Evolutionary conservation across 192 early-diverging fungal genomes (phyloP), one percentile per base, ranked within the genome.

Genomic region (Umbelopsis vinacea): DNA sequence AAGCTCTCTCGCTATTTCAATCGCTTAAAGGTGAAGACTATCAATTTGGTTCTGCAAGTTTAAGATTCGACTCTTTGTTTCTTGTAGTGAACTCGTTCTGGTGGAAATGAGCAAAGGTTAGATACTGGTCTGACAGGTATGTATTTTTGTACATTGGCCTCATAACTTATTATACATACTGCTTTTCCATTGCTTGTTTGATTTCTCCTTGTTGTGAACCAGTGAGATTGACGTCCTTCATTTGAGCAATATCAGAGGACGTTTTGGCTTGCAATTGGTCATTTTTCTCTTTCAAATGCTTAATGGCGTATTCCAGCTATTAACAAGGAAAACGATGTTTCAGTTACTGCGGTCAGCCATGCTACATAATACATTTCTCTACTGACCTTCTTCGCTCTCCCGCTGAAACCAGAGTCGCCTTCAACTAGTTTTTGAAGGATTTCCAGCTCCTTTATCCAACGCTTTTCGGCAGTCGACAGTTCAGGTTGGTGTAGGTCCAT

Each of bases 401-500:
- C 55, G 45, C 23, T 21, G 24, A 66, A 75, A 66, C 74, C 74
- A 22, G 33, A 40, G 14, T 66, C 35, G 5, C 74, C 74, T n/a
- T 71, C 37, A 19, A 75, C 19, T 6, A 63, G 63, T 14, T 75
- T 66, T 5, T 55, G 46, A 7, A 70, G 23, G 40, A 52, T 23
- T 26, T 70, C 68, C 23, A 89, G 67, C 40, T 84, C 77, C 22
- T 72, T 33, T 22, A 79, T 76, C 85, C 85, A 88, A 38, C 72
- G 76, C 66, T 78, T 80, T 76, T 93, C 92, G 24, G 83, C 79
- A 6, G 82, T 68, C 5, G 86, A 86, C 72, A 92, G 74, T 29
- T 83, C 85, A 9, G 88, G 91, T 69, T 91, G 88, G 50, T 81
- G 82, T 17, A 79, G 77, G 47, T 86, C 86, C 52, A 88, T 86